These are phyloP conservation scores for Exophiala phaeomuriformis DNA, from an alignment of 2,329 filamentous ascomycete genomes.

Conservation along the genomic window DNA sequence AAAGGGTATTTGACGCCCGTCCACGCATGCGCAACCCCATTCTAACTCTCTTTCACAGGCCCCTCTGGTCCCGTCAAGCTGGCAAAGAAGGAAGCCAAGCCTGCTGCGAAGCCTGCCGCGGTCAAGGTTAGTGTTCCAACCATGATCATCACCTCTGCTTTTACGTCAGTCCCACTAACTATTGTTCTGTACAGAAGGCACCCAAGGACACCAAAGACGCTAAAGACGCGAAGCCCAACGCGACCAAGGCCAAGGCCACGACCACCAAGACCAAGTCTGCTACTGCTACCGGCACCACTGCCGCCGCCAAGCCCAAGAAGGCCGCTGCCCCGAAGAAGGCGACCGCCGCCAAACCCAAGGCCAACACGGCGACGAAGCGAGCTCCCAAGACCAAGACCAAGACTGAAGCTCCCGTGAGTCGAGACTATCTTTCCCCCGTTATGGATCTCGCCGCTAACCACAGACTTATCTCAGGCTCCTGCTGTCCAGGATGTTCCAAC, in stretches of 20 bases:
- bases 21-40: not conserved
- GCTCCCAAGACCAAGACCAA: conserved; percentile 29
- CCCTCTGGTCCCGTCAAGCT: conserved; percentile 89
- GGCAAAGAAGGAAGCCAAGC: conserved; percentile 63
- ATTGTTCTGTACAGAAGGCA: conserved; percentile 14
- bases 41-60: conserved; percentile 42
- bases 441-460: conserved; percentile 23
- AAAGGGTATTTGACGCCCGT: conserved; percentile 60
- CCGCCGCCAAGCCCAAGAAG: conserved; percentile 44
- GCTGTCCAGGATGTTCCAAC: conserved; percentile 63
- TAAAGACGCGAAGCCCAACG: conserved; percentile 27
- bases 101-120: conserved; percentile 36
- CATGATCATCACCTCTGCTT: not conserved
- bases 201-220: conserved; percentile 24
- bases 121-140: conserved; percentile 27
- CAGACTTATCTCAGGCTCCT: conserved; percentile 44
- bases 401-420: conserved; percentile 29
- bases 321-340: conserved; percentile 47
- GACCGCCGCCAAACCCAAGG: conserved; percentile 47
- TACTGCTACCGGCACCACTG: conserved; percentile 33
- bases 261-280: conserved; percentile 39
- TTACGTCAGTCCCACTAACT: conserved; percentile 10
- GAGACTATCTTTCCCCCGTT: not conserved
- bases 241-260: conserved; percentile 33
- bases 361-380: conserved; percentile 42